phyloP scores from a whole-genome alignment of 2,329 filamentous ascomycete genomes.

The Pseudocercospora macadamiae region DNA sequence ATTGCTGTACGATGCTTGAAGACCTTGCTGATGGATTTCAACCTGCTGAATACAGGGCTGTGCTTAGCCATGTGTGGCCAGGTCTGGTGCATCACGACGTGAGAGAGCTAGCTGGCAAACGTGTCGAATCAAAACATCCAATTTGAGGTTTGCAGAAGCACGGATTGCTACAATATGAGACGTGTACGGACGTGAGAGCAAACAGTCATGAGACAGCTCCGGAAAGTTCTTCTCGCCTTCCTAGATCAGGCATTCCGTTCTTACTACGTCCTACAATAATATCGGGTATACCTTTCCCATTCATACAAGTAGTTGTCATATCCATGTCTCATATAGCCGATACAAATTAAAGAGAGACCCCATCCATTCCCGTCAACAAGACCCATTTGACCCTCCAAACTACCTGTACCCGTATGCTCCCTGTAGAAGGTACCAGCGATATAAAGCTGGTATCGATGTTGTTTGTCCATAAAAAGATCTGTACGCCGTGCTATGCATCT shows the following conservation, averaged over 20 bases:
- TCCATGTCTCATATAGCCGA: slow-evolving; percentile 10
- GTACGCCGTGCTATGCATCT: slow-evolving; percentile 5
- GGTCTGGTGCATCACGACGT: too few relatives aligned
- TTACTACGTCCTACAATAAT: neutral
- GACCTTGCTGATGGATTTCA: too few relatives aligned
- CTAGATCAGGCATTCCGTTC: neutral
- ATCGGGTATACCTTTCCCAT: neutral
- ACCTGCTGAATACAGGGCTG: too few relatives aligned
- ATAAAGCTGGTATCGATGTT: slow-evolving; percentile 1
- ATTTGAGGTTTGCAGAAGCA: too few relatives aligned
- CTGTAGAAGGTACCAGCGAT: slow-evolving; percentile 5
- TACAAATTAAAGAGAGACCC: neutral
- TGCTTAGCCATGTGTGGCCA: too few relatives aligned
- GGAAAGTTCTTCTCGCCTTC: too few relatives aligned
- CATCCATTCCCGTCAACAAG: neutral
- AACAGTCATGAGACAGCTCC: too few relatives aligned
- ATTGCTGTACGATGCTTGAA: too few relatives aligned
- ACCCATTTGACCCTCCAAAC: neutral
- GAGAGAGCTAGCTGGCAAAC: too few relatives aligned
- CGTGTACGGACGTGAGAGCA: too few relatives aligned
- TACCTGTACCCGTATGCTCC: slow-evolving; percentile 14
- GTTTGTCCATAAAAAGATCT: slow-evolving; percentile 7
- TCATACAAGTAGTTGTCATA: slow-evolving; percentile 2
- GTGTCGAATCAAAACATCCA: too few relatives aligned
- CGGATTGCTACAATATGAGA: too few relatives aligned